phyloP scores from a whole-genome alignment of 306 rosid genomes.

The Gillenia trifoliata region DNA sequence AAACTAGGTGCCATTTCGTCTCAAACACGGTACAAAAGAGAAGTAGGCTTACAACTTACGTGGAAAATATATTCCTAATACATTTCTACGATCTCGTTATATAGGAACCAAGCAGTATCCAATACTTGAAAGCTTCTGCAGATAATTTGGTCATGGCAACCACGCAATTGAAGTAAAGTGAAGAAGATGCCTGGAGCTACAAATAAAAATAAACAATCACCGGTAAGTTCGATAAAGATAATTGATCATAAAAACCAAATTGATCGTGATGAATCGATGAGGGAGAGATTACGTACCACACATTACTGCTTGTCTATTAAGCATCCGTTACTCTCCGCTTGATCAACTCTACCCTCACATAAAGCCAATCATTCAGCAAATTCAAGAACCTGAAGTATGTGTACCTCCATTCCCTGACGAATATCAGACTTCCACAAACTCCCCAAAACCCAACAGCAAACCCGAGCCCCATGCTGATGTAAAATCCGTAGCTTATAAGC shows the following conservation, averaged over 20 bases:
- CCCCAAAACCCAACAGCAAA: slow-evolving; percentile 29
- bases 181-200: neutral
- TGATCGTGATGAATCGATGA: neutral
- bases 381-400: slow-evolving; percentile 15
- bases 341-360: neutral
- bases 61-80: neutral
- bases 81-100: neutral
- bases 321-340: neutral
- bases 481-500: slow-evolving; percentile 11
- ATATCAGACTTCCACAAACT: slow-evolving; percentile 20
- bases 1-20: no score
- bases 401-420: slow-evolving; percentile 9
- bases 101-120: neutral
- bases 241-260: neutral
- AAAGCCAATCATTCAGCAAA: neutral
- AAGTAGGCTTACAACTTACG: no score
- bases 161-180: neutral
- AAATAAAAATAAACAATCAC: neutral
- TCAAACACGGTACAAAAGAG: no score
- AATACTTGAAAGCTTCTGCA: neutral
- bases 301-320: neutral
- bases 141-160: neutral
- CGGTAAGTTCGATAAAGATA: neutral
- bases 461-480: neutral
- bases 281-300: neutral